These are phyloP conservation scores for Lachnellula suecica DNA, from an alignment of 2,329 filamentous ascomycete genomes.

Conservation along the genomic window DNA sequence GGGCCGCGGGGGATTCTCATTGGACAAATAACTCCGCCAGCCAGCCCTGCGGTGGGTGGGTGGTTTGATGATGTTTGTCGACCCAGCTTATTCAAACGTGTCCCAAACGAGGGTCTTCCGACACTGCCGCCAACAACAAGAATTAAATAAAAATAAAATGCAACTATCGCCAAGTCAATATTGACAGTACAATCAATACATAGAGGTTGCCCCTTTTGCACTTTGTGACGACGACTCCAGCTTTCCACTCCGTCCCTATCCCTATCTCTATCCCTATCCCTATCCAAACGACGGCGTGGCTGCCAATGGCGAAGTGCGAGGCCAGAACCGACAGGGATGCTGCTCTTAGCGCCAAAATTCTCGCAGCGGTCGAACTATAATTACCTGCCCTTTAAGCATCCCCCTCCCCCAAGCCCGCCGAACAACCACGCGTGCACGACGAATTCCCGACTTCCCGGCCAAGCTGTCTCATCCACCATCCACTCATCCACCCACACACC, in stretches of 20 bases:
- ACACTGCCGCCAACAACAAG: neutral
- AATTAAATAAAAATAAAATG: neutral
- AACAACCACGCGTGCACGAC: no score
- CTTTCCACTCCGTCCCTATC: neutral
- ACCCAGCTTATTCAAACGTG: neutral
- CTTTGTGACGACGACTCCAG: neutral
- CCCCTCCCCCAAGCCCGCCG: no score
- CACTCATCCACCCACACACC: neutral
- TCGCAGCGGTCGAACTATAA: no score
- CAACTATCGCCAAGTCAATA: neutral
- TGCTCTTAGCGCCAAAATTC: no score
- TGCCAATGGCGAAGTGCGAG: no score
- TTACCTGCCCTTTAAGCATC: no score
- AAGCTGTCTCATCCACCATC: neutral
- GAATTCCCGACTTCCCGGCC: neutral
- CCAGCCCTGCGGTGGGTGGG: no score
- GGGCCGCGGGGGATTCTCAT: no score
- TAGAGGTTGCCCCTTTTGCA: no score
- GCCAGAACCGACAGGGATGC: no score
- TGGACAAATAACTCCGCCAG: no score
- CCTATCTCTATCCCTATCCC: neutral
- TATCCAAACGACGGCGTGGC: neutral
- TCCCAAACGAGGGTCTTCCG: neutral
- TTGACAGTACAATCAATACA: neutral
- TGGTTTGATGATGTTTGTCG: neutral